Conservation (phyloP, 306 rosid species). For the Cucurbita ficifolia region DNA sequence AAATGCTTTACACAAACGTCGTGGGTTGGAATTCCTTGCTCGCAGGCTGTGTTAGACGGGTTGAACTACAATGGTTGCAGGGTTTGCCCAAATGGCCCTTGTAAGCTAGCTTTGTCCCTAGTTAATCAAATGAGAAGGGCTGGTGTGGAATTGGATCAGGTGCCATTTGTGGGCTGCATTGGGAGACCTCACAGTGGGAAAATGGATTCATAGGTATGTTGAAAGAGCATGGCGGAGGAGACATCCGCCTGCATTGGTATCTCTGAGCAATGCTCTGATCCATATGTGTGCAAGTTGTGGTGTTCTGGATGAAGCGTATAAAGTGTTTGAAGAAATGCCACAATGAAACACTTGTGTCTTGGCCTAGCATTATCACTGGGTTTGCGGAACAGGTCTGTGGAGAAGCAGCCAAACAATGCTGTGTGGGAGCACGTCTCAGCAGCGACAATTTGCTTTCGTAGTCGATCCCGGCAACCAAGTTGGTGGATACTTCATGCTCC, state of each 20-base stretch:
- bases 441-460: constrained; percentile 37
- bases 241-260: constrained; percentile 21
- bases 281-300: constrained; percentile 78
- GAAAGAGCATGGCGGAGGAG: constrained; percentile 17
- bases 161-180: constrained; percentile 46
- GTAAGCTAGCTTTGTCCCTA: constrained; percentile 34
- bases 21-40: constrained; percentile 62
- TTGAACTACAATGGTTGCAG: constrained; percentile 49
- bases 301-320: constrained; percentile 32
- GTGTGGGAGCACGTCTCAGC: constrained; percentile 66
- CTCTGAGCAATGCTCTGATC: constrained; percentile 55
- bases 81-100: constrained; percentile 37
- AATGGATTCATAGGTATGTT: constrained; percentile 47
- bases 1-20: constrained; percentile 37
- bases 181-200: constrained; percentile 50
- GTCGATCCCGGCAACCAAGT: constrained; percentile 27
- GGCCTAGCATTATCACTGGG: constrained; percentile 62
- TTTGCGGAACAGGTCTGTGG: constrained; percentile 61
- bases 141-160: constrained; percentile 43
- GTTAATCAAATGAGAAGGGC: constrained; percentile 56
- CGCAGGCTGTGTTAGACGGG: constrained; percentile 30
- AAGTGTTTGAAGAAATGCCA: constrained; percentile 40
- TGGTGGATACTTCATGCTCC: constrained; percentile 54
- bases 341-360: constrained; percentile 38
- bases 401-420: constrained; percentile 48